Conservation (phyloP, 306 rosid species). For the Vigna angularis region DNA sequence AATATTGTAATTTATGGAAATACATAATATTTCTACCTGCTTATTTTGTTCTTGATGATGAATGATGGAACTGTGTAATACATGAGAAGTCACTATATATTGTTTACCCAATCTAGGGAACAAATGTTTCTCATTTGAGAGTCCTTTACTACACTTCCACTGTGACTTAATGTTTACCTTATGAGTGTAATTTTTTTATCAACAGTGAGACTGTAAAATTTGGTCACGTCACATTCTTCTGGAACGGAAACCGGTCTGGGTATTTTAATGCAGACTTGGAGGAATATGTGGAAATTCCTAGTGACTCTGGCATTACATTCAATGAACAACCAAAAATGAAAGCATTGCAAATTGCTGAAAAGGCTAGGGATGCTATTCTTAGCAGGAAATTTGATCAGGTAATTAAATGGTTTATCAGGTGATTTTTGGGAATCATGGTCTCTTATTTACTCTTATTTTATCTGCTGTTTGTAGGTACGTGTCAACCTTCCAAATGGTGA, state of each 20-base stretch:
- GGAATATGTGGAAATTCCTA: constrained; percentile 91
- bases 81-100: not conserved
- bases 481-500: constrained; percentile 97
- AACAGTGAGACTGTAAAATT: constrained; percentile 96
- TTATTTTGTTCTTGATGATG: constrained; percentile 31
- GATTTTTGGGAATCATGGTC: constrained; percentile 19
- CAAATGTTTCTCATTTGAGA: constrained; percentile 2
- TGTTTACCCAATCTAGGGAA: not conserved
- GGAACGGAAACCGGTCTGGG: constrained; percentile 99
- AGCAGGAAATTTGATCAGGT: constrained; percentile 78
- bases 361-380: constrained; percentile 92
- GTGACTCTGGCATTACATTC: constrained; percentile 92
- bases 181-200: constrained; percentile 9
- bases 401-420: not conserved
- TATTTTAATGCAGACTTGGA: constrained; percentile 76
- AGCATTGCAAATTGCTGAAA: constrained; percentile 89
- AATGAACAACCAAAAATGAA: constrained; percentile 91
- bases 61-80: constrained; percentile 10
- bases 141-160: not conserved
- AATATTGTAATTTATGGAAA: constrained; percentile 2
- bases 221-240: constrained; percentile 98
- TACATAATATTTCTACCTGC: constrained; percentile 20
- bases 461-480: constrained; percentile 68
- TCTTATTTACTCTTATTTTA: constrained; percentile 31
- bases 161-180: not conserved